Conservation (phyloP, 78 protist species). For the Salpingoeca rosetta region DNA sequence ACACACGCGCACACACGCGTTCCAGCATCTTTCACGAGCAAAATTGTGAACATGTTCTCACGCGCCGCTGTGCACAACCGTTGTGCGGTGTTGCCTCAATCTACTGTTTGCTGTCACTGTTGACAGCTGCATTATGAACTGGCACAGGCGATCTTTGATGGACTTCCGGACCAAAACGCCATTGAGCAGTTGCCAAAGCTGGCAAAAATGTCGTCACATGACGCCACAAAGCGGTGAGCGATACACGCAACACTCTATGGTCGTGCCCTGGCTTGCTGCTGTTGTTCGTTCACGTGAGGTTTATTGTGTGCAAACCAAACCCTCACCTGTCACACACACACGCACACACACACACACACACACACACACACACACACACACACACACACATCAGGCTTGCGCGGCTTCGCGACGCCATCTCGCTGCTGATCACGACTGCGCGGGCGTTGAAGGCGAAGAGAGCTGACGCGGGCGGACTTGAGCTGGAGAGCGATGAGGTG, state of each 20-base stretch:
- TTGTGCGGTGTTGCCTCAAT: neutral
- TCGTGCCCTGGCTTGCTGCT: neutral
- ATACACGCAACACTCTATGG: neutral
- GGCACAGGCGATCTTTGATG: neutral
- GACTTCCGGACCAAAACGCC: too few species aligned
- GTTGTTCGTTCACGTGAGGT: neutral
- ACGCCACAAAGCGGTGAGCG: neutral
- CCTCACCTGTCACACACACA: neutral
- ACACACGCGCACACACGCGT: too few species aligned
- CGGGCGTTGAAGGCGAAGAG: too few species aligned
- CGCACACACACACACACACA: neutral
- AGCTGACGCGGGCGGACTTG: too few species aligned
- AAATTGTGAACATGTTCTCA: too few species aligned
- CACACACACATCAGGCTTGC: too few species aligned
- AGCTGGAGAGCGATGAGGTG: too few species aligned
- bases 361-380: too few species aligned
- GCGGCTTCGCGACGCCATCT: too few species aligned
- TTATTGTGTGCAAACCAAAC: neutral
- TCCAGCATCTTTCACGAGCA: neutral
- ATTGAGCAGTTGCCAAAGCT: neutral
- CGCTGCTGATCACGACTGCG: too few species aligned
- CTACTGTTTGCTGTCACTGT: neutral
- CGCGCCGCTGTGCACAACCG: too few species aligned
- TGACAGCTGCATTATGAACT: slow-evolving; percentile 1
- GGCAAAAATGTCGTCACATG: neutral